phyloP scores from a whole-genome alignment of 176 grass and related monocot species.

The Carex myosuroides region DNA sequence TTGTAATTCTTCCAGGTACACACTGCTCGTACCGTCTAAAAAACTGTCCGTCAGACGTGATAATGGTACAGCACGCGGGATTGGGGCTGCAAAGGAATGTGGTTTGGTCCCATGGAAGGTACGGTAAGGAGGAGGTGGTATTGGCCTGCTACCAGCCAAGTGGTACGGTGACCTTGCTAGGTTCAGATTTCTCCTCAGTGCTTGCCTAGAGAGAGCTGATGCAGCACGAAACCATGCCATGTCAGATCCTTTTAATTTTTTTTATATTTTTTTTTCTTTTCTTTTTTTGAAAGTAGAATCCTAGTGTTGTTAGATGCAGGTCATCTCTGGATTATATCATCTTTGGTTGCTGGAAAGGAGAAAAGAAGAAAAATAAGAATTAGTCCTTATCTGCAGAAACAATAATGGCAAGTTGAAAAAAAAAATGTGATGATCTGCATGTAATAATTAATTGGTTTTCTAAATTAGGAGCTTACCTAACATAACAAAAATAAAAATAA shows the following conservation, averaged over 20 bases:
- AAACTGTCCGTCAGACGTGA: slow-evolving; percentile 39
- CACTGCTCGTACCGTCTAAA: slow-evolving; percentile 44
- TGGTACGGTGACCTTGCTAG: slow-evolving; percentile 1
- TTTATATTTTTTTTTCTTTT: neutral
- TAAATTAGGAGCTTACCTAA: neutral
- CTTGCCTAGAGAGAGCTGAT: slow-evolving; percentile 11
- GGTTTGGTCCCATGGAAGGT: slow-evolving; percentile 19
- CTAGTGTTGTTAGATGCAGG: neutral
- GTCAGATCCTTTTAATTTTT: neutral
- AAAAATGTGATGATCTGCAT: neutral
- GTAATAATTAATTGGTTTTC: neutral
- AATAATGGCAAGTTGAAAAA: neutral
- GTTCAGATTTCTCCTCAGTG: slow-evolving; percentile 13
- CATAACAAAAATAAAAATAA: neutral
- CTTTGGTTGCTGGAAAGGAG: neutral
- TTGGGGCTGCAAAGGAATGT: slow-evolving; percentile 14
- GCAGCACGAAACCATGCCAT: slow-evolving; percentile 25
- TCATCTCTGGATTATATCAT: neutral
- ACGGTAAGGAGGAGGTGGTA: slow-evolving; percentile 22
- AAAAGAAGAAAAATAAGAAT: neutral
- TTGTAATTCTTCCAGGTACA: slow-evolving; percentile 49
- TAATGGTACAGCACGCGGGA: slow-evolving; percentile 32
- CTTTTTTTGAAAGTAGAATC: neutral
- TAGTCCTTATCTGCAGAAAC: neutral
- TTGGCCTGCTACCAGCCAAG: slow-evolving; percentile 8